Base-by-base conservation (phyloP, 805 yeast species). In the Torulaspora gathmanii region DNA sequence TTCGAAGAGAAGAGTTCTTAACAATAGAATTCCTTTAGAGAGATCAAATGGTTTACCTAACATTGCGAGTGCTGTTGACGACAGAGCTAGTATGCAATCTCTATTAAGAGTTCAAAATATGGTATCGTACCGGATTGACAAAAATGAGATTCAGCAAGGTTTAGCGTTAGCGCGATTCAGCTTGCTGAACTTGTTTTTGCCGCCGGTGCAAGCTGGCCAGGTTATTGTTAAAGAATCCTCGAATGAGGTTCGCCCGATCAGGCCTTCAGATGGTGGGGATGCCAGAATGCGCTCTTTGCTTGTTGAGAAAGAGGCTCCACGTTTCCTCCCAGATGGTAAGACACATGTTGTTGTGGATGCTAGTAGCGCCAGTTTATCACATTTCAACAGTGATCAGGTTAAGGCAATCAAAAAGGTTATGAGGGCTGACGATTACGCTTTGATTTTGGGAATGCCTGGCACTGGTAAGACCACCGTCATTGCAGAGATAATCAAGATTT, bases 371-470 rank as follows among this genome's bases (percentile, higher is more conserved):
- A 15, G 30, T 4, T 42, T 49, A 5, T 44, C 29, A 8, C 42
- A 57, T 0, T 79, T 86, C 54, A 93, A 93, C 56, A 57, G 61
- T 0, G 95, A 88, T 56, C 99, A 93, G 59, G 48, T 69, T 4
- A 54, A 45, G 2, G 98, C 97, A 0, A 72, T 93, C 30, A 74
- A 79, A 12, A 77, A 72, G 47, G 86, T 82, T 0, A 60, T 88
- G 38, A 63, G 73, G 12, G 75, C 93, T 0, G 61, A 80, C 42
- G 95, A 90, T 60, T 93, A 86, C 59, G 72, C 90, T 3, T 70
- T 93, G 55, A 77, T 93, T 15, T 68, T 91, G 48, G 99, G 99
- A 0, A 93, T 93, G 99, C 99, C 99, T 0, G 99, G 99, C 3
- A 93, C 98, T 0, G 99, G 96, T 8, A 88, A 88, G 58, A 88